These are phyloP conservation scores for Amborella trichopoda DNA, from an alignment of 164 flowering plant species.

Conservation along the genomic window DNA sequence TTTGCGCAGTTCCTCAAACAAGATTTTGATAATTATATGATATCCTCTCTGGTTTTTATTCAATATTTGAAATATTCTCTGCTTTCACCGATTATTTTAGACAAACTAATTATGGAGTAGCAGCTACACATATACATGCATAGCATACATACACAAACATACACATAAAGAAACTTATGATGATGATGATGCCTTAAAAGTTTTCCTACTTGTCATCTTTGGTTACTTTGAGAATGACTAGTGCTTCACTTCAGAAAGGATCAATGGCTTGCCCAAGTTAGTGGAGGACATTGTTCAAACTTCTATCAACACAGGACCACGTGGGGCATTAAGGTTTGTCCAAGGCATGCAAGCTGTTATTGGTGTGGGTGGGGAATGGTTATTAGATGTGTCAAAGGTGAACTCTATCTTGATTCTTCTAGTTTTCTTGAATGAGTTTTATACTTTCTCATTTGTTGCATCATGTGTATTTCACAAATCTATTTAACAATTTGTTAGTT, in stretches of 20 bases:
- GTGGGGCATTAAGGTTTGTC: slow-evolving; percentile 69
- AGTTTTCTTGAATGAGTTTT: not conserved
- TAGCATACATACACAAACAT: not conserved
- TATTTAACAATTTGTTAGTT: too few species aligned
- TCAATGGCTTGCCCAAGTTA: slow-evolving; percentile 71
- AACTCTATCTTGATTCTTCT: not conserved
- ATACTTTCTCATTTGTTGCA: not conserved
- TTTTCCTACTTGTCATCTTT: not conserved
- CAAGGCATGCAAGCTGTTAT: slow-evolving; percentile 89
- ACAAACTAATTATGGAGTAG: not conserved
- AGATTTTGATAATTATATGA: too few species aligned
- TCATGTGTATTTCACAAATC: too few species aligned
- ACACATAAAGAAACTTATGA: not conserved
- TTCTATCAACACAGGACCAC: slow-evolving; percentile 84
- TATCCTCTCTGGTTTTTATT: too few species aligned
- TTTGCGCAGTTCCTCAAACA: too few species aligned
- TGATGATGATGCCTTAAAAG: not conserved
- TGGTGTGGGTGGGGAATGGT: slow-evolving; percentile 93
- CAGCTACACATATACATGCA: not conserved
- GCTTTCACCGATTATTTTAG: not conserved
- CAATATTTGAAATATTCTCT: not conserved
- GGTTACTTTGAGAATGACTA: not conserved
- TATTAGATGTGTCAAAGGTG: slow-evolving; percentile 74
- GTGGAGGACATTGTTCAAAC: slow-evolving; percentile 88
- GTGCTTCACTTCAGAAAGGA: slow-evolving; percentile 28